phyloP scores from a whole-genome alignment of 2,329 filamentous ascomycete genomes.

The Curvularia spicifera region DNA sequence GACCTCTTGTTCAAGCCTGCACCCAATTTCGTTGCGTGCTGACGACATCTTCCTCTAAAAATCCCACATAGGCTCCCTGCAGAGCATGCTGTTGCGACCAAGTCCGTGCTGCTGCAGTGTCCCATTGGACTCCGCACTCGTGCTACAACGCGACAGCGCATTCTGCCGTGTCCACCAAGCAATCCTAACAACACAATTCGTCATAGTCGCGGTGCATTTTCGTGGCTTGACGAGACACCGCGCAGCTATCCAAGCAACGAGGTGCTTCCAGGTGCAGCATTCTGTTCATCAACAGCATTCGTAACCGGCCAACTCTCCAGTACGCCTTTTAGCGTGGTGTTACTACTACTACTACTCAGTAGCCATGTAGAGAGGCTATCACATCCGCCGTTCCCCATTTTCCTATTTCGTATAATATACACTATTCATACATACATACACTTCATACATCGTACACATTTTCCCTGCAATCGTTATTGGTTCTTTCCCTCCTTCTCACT shows the following conservation, averaged over 20 bases:
- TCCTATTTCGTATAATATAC: conserved; percentile 16
- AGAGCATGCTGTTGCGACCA: background rate
- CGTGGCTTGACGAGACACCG: background rate
- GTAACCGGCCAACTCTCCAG: too few relatives aligned
- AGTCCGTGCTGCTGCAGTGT: background rate
- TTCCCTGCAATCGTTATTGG: conserved; percentile 18
- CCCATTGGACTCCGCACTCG: background rate
- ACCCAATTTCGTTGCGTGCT: background rate
- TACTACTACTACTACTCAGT: too few relatives aligned
- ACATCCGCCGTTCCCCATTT: too few relatives aligned
- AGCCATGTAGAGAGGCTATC: too few relatives aligned
- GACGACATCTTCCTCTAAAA: too few relatives aligned
- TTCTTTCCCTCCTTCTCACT: conserved; percentile 12
- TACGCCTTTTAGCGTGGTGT: too few relatives aligned
- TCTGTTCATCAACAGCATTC: too few relatives aligned
- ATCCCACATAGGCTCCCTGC: too few relatives aligned
- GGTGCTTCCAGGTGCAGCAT: too few relatives aligned
- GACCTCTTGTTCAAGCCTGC: too few relatives aligned
- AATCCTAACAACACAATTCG: background rate
- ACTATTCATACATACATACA: conserved; percentile 37
- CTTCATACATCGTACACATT: conserved; percentile 22
- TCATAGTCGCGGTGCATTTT: background rate
- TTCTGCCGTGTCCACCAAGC: background rate
- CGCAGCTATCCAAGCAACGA: too few relatives aligned
- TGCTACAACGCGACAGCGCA: background rate